Conservation (phyloP, 208 protist genomes). For the Acanthamoeba healyi region DNA sequence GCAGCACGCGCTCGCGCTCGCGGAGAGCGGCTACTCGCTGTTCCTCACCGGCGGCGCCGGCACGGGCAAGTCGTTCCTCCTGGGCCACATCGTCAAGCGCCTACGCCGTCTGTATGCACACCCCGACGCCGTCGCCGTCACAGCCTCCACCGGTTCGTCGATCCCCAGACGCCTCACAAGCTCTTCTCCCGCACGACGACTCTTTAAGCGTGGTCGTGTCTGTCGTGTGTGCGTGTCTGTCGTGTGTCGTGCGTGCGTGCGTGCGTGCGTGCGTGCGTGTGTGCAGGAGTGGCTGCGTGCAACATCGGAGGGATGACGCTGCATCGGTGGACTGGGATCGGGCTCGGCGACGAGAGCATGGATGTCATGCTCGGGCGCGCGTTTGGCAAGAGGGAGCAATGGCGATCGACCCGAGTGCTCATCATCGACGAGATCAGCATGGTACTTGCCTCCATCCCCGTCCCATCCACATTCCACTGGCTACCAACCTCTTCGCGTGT, state of each 20-base stretch:
- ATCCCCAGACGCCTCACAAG: no score
- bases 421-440: conserved; percentile 88
- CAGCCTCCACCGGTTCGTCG: conserved; percentile 84
- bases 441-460: conserved; percentile 20
- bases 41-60: conserved; percentile 86
- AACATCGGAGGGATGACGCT: conserved; percentile 85
- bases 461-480: no score
- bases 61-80: conserved; percentile 86
- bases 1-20: neutral
- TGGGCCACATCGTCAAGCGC: conserved; percentile 75
- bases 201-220: no score
- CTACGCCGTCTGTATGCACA: neutral
- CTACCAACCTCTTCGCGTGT: no score
- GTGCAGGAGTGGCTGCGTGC: conserved; percentile 83
- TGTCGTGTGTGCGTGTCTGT: no score
- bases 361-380: neutral
- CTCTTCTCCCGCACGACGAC: no score
- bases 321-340: conserved; percentile 81
- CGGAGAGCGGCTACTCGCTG: conserved; percentile 49
- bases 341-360: conserved; percentile 37
- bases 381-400: conserved; percentile 33
- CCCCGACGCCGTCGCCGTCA: conserved; percentile 70
- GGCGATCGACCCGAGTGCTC: conserved; percentile 73
- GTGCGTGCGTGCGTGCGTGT: no score
- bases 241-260: no score